Conservation (phyloP, 164 flowering plant species). For the Euptelea pleiosperma region DNA sequence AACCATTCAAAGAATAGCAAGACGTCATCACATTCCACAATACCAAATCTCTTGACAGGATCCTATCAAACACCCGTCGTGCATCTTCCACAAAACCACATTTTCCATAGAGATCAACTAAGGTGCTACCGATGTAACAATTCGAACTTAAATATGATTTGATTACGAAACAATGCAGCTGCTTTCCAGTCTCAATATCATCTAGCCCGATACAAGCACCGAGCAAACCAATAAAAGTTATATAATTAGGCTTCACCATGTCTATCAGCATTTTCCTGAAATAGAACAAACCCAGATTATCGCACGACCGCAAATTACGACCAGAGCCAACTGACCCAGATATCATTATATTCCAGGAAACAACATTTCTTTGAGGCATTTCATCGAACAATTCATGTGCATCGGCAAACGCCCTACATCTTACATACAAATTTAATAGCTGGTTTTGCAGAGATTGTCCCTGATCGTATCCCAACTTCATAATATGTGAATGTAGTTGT, state of each 20-base stretch:
- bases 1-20: conserved; percentile 42
- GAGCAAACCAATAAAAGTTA: conserved; percentile 45
- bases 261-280: conserved; percentile 52
- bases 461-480: conserved; percentile 29
- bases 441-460: conserved; percentile 37
- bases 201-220: conserved; percentile 27
- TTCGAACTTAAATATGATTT: conserved; percentile 36
- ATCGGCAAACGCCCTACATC: conserved; percentile 28
- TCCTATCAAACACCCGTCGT: conserved; percentile 39
- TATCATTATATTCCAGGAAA: conserved; percentile 58
- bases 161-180: conserved; percentile 43
- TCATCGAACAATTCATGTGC: conserved; percentile 49
- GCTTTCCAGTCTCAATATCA: conserved; percentile 34
- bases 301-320: not conserved
- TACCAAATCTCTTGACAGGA: conserved; percentile 42
- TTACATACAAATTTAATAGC: conserved; percentile 39
- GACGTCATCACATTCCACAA: conserved; percentile 69
- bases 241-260: conserved; percentile 36
- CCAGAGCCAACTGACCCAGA: conserved; percentile 27
- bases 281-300: conserved; percentile 31
- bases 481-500: conserved; percentile 35
- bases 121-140: conserved; percentile 39
- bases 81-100: conserved; percentile 45
- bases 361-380: conserved; percentile 48
- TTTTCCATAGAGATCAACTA: conserved; percentile 55